Base-by-base conservation (phyloP, 495 filamentous ascomycete genomes). In the Cenococcum geophilum region DNA sequence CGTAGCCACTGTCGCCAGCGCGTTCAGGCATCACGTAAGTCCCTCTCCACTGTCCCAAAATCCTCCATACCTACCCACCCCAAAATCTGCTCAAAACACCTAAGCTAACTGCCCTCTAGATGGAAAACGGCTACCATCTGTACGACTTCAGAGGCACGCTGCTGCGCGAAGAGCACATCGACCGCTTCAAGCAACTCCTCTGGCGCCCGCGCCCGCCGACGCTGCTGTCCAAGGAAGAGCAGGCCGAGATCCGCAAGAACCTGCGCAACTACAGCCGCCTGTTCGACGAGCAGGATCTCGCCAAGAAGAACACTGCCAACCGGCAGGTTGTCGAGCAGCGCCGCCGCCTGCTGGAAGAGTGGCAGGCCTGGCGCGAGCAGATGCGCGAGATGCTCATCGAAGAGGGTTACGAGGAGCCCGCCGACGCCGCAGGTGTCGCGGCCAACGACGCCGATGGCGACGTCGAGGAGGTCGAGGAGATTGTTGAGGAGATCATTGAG, bases 101-200 rank as follows among this genome's bases (percentile, higher is more conserved):
- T 45, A 11, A 12, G 14, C 60, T 63, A 57, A 60, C 18, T 23
- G 1, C 35, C 14, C 36, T 43, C 14, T 66, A 97, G 91, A 95
- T 96, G 89, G 95, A 97, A 79, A 97, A 97, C 73, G 93, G 93
- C 68, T 98, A 95, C 79, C 92, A 97, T 74, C 73, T 98, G 53
- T 96, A 95, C 83, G 91, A 95, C 76, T 97, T 97, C 83, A 86
- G 85, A 73, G 95, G 93, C 57, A 83, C 84, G 64, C 85, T 88
- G 52, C 84, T 98, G 21, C 88, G 92, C 63, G 95, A 97, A 75
- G 89, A 97, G 74, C 87, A 83, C 55, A 84, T 96, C 64, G 95
- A 98, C 55, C 92, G 92, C 72, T 97, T 98, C 85, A 96, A 97
- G 82, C 93, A 98, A 77, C 87, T 89, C 76, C 66, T 86, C 57